Conservation (phyloP, 2,329 filamentous ascomycete genomes). For the Alternaria metachromatica region DNA sequence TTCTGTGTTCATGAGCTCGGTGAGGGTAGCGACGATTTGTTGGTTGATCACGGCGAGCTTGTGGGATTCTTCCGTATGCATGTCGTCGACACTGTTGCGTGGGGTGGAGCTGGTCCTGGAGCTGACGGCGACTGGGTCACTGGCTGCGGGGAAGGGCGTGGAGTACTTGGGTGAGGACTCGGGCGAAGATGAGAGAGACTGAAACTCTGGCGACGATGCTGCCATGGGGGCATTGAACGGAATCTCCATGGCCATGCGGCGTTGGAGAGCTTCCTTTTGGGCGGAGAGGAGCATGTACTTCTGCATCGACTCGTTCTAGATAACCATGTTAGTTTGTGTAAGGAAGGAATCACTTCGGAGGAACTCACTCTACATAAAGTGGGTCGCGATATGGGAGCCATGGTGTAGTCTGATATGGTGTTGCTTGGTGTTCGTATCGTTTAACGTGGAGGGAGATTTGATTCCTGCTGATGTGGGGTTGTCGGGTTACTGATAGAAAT, state of each 20-base stretch:
- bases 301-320: slow-evolving; percentile 43
- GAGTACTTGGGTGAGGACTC: slow-evolving; percentile 30
- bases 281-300: slow-evolving; percentile 51
- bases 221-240: slow-evolving; percentile 42
- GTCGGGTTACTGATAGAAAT: slow-evolving; percentile 16
- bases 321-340: slow-evolving; percentile 16
- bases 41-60: slow-evolving; percentile 59
- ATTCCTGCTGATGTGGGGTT: slow-evolving; percentile 21
- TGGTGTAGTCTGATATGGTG: slow-evolving; percentile 10
- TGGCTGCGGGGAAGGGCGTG: slow-evolving; percentile 31
- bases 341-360: background rate
- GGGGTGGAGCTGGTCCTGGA: slow-evolving; percentile 20
- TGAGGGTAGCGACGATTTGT: slow-evolving; percentile 62
- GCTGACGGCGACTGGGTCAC: slow-evolving; percentile 32
- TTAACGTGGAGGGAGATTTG: slow-evolving; percentile 2
- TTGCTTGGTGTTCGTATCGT: slow-evolving; percentile 3
- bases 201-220: slow-evolving; percentile 44
- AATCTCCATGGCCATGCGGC: slow-evolving; percentile 48
- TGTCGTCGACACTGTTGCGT: slow-evolving; percentile 33
- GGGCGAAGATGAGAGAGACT: slow-evolving; percentile 45
- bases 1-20: slow-evolving; percentile 61
- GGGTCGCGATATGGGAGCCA: slow-evolving; percentile 29
- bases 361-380: slow-evolving; percentile 31
- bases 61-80: slow-evolving; percentile 52
- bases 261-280: slow-evolving; percentile 50